Percentiles rank a stretch among this genome's conserved stretches.
phyloP scores from a whole-genome alignment of 2,329 filamentous ascomycete species.

The Teratosphaeria destructans region DNA sequence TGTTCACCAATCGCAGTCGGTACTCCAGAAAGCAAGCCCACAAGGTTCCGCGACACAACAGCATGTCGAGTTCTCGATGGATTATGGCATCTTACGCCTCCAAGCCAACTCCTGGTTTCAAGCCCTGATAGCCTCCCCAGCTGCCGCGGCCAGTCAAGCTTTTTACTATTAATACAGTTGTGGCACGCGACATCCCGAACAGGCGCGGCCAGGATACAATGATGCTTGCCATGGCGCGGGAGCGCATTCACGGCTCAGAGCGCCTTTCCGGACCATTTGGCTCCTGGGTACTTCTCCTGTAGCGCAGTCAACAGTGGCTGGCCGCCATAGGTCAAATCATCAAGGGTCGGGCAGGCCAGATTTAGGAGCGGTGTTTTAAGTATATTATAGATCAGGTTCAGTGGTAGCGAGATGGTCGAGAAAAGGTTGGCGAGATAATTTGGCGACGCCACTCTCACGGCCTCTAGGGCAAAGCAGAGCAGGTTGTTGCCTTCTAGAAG shows the following conservation, averaged over 20 bases:
- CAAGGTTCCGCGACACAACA: no score
- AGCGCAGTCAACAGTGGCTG: neutral
- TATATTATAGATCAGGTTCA: neutral
- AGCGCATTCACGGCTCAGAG: neutral
- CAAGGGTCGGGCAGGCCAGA: neutral
- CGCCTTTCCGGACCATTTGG: neutral
- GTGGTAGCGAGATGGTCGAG: slow-evolving; percentile 2
- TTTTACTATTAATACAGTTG: no score
- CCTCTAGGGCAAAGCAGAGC: slow-evolving; percentile 25
- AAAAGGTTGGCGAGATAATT: slow-evolving; percentile 21
- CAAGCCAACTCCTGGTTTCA: no score
- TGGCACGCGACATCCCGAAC: neutral
- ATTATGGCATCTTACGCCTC: no score
- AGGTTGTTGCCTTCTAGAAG: slow-evolving; percentile 28
- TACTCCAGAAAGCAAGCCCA: neutral
- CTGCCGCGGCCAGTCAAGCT: no score
- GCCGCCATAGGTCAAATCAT: neutral
- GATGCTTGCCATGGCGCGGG: neutral
- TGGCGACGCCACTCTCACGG: slow-evolving; percentile 23
- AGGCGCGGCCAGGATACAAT: neutral
- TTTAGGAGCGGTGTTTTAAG: neutral
- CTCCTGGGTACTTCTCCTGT: neutral
- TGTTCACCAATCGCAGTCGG: neutral
- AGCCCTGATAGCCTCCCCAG: no score
- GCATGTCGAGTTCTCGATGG: no score